Evolutionary conservation across 2,329 filamentous ascomycete species (phyloP).

Genomic region (Ascochyta rabiei): DNA sequence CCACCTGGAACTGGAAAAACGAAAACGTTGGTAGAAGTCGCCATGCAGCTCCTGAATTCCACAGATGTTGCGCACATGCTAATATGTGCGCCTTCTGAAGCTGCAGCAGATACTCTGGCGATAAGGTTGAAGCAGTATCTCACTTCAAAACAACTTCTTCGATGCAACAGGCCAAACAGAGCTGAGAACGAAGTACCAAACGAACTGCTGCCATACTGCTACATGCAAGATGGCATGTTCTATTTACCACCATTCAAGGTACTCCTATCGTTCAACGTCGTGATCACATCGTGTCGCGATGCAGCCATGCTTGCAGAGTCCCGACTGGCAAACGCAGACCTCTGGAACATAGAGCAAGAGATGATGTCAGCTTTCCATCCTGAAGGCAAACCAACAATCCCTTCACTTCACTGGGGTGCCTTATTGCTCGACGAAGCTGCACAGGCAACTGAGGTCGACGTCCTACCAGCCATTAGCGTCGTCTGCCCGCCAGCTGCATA

Average conservation of each 20-base stretch:
- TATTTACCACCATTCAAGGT: constrained; percentile 47
- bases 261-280: constrained; percentile 50
- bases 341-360: constrained; percentile 46
- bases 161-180: constrained; percentile 50
- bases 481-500: constrained; percentile 44
- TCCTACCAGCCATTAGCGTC: constrained; percentile 50
- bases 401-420: constrained; percentile 51
- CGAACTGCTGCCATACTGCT: constrained; percentile 48
- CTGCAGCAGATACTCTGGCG: constrained; percentile 54
- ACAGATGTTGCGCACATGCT: constrained; percentile 44
- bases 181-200: constrained; percentile 51
- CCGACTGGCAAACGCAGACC: constrained; percentile 51
- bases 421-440: constrained; percentile 55
- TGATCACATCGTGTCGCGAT: constrained; percentile 53
- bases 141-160: constrained; percentile 46
- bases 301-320: constrained; percentile 51
- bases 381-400: constrained; percentile 11
- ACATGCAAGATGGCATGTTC: constrained; percentile 50
- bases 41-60: constrained; percentile 42
- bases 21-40: constrained; percentile 56
- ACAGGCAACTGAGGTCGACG: constrained; percentile 53
- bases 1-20: constrained; percentile 61
- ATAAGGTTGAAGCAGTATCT: constrained; percentile 48
- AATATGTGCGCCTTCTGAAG: constrained; percentile 55
- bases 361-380: constrained; percentile 42